Evolutionary conservation across 2,329 filamentous ascomycete species (phyloP).

Genomic region (Ceratocystis colombiana): DNA sequence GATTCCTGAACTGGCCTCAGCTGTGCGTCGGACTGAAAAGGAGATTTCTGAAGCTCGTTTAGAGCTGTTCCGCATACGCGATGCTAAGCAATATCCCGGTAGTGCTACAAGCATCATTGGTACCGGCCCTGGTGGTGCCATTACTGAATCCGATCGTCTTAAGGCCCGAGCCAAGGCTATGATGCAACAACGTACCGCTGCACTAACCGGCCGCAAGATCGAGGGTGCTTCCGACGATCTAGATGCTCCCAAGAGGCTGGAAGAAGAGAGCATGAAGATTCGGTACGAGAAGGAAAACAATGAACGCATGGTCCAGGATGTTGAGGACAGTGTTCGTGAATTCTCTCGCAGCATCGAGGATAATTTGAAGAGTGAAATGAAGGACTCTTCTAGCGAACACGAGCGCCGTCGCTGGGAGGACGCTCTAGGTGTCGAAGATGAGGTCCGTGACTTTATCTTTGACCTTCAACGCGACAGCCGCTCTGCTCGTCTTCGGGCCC

Average conservation of each 20-base stretch:
- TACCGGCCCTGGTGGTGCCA: constrained; percentile 77
- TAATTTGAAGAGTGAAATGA: constrained; percentile 68
- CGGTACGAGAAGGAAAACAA: constrained; percentile 84
- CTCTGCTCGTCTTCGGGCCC: constrained; percentile 55
- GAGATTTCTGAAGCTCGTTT: constrained; percentile 84
- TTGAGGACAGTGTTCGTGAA: constrained; percentile 89
- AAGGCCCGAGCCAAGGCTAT: constrained; percentile 94
- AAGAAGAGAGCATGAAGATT: constrained; percentile 75
- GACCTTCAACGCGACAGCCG: constrained; percentile 83
- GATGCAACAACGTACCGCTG: constrained; percentile 96
- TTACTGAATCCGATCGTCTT: constrained; percentile 88
- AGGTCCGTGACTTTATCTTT: constrained; percentile 95
- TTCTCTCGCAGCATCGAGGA: constrained; percentile 79
- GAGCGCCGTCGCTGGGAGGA: constrained; percentile 94
- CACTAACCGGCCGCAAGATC: constrained; percentile 74
- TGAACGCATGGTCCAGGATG: constrained; percentile 91
- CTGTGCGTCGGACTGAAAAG: constrained; percentile 82
- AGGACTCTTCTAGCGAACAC: constrained; percentile 70
- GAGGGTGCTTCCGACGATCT: constrained; percentile 59
- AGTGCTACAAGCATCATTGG: constrained; percentile 75
- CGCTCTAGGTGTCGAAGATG: constrained; percentile 88
- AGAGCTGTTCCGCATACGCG: constrained; percentile 85
- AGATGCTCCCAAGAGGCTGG: constrained; percentile 72
- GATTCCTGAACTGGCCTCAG: constrained; percentile 81
- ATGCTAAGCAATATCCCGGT: constrained; percentile 82